phyloP scores from a whole-genome alignment of 352 stramenopile genomes.

The Pythium brassicae region DNA sequence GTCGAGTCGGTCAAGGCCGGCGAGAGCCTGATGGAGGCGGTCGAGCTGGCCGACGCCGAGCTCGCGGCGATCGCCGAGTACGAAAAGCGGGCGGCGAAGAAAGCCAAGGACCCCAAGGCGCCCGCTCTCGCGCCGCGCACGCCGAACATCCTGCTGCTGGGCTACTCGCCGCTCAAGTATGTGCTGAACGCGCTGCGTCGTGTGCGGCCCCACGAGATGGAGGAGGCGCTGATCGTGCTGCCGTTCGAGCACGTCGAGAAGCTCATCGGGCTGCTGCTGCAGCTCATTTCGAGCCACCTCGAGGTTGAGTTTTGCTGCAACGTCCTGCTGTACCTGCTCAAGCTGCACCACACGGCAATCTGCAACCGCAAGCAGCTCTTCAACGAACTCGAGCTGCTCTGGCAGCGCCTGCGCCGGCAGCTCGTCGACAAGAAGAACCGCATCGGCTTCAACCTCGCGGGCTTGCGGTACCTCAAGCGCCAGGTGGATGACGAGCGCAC shows the following conservation, averaged over 20 bases:
- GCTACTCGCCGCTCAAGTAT: conserved; percentile 93
- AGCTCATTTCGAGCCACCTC: conserved; percentile 83
- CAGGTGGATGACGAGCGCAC: conserved; percentile 76
- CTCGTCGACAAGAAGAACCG: conserved; percentile 79
- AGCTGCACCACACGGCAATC: conserved; percentile 78
- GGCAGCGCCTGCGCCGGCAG: conserved; percentile 66
- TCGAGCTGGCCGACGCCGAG: conserved; percentile 92
- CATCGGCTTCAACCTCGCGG: conserved; percentile 85
- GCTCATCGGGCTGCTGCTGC: conserved; percentile 90
- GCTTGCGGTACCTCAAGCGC: conserved; percentile 86
- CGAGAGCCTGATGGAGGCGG: conserved; percentile 93
- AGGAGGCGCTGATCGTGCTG: conserved; percentile 96
- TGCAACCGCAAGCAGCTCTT: conserved; percentile 60
- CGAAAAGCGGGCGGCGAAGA: conserved; percentile 58
- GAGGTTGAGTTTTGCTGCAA: conserved; percentile 93
- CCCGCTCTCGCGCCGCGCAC: conserved; percentile 31
- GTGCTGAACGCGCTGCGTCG: conserved; percentile 91
- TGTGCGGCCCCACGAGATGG: conserved; percentile 94
- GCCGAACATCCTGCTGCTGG: conserved; percentile 93
- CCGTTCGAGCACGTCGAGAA: conserved; percentile 95
- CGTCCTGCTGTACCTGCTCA: conserved; percentile 70
- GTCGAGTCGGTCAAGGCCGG: conserved; percentile 89
- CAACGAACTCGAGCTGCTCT: conserved; percentile 77
- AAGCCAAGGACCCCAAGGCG: conserved; percentile 42
- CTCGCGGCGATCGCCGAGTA: conserved; percentile 81